Evolutionary conservation across 2,329 filamentous ascomycete species (phyloP).

Genomic region (Ophiostoma quercus): DNA sequence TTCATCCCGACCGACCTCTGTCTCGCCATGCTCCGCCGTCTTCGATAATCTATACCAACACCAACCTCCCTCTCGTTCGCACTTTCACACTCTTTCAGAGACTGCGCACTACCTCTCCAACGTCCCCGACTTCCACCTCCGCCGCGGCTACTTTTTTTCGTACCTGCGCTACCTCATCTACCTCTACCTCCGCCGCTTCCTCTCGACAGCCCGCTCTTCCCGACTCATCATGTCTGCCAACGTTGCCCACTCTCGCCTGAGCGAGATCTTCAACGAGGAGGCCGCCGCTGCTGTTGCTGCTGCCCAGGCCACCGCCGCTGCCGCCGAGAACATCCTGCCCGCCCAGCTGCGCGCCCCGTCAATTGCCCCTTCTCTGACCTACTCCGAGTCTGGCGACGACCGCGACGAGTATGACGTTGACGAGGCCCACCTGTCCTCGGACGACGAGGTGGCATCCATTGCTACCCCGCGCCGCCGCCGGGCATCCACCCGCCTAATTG

Average conservation of each 20-base stretch:
- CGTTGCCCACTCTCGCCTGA: slow-evolving; percentile 24
- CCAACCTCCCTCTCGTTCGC: slow-evolving; percentile 11
- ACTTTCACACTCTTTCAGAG: slow-evolving; percentile 4
- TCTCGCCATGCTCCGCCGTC: slow-evolving; percentile 17
- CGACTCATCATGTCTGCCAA: slow-evolving; percentile 24
- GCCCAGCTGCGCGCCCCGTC: slow-evolving; percentile 46
- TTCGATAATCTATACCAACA: slow-evolving; percentile 9
- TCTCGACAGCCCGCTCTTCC: slow-evolving; percentile 1
- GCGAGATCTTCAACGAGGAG: slow-evolving; percentile 27
- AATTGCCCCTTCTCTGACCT: slow-evolving; percentile 56
- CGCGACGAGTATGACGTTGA: slow-evolving; percentile 49
- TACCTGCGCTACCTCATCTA: background rate
- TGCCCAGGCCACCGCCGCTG: slow-evolving; percentile 35
- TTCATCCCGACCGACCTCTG: background rate
- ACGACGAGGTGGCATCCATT: slow-evolving; percentile 27
- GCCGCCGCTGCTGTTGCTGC: slow-evolving; percentile 25
- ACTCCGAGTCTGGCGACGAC: slow-evolving; percentile 57
- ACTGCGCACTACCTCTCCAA: background rate
- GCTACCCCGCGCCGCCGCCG: slow-evolving; percentile 47
- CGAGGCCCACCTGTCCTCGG: slow-evolving; percentile 40
- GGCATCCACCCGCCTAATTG: slow-evolving; percentile 64
- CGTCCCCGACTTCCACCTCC: background rate
- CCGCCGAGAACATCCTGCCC: slow-evolving; percentile 38
- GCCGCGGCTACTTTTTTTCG: background rate
- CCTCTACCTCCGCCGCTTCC: slow-evolving; percentile 2